Evolutionary conservation across 352 stramenopile species (phyloP).

Genomic region (Globisporangium nodosum): DNA sequence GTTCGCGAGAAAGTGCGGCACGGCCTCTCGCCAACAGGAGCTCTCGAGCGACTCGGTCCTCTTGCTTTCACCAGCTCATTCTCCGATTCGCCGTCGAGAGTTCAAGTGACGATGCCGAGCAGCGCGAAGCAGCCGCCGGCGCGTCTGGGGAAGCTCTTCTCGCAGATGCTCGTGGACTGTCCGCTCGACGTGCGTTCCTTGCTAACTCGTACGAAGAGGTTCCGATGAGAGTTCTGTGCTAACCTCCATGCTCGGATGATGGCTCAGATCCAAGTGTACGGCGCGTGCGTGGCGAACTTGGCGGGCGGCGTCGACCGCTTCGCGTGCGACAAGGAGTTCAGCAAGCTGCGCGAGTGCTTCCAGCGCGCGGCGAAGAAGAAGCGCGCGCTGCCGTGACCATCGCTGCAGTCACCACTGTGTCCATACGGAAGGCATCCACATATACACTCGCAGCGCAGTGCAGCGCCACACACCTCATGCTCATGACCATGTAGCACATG

Average conservation of each 20-base stretch:
- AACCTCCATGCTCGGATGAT: neutral
- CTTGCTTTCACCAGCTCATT: conserved; percentile 1
- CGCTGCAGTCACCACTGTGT: no score
- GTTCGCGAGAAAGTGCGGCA: no score
- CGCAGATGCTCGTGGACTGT: conserved; percentile 60
- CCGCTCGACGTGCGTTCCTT: conserved; percentile 43
- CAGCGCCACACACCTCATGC: no score
- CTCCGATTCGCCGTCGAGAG: conserved; percentile 3
- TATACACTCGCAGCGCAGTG: neutral
- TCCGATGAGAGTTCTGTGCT: neutral
- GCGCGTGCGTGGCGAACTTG: conserved; percentile 67
- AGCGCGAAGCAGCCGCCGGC: conserved; percentile 19
- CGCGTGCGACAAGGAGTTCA: conserved; percentile 67
- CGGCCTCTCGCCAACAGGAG: no score
- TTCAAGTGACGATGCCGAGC: conserved; percentile 5
- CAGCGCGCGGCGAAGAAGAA: conserved; percentile 36
- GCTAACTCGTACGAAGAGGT: no score
- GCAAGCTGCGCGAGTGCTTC: conserved; percentile 67
- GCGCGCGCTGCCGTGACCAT: neutral
- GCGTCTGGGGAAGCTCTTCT: conserved; percentile 67
- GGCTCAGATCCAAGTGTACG: conserved; percentile 73
- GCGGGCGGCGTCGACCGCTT: conserved; percentile 39
- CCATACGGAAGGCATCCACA: neutral
- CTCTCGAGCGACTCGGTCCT: no score
- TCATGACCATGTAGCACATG: no score